These are phyloP conservation scores for Panaeolus papilionaceus DNA, from an alignment of 768 basidiomycete species.

Conservation along the genomic window DNA sequence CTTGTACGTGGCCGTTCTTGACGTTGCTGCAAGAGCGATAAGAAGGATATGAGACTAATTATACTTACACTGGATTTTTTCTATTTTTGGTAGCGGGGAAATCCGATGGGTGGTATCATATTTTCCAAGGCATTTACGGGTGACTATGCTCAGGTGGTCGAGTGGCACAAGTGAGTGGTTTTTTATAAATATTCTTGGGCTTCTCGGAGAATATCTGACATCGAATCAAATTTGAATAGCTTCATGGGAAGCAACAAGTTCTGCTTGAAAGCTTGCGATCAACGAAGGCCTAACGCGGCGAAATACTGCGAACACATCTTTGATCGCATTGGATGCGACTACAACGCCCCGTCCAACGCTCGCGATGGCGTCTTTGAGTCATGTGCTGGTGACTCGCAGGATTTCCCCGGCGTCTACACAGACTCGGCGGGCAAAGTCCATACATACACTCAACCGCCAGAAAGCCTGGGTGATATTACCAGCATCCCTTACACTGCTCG, in stretches of 20 bases:
- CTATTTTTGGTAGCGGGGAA: slow-evolving; percentile 23
- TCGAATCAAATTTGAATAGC: slow-evolving; percentile 39
- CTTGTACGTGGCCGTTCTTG: slow-evolving; percentile 27
- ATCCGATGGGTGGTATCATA: slow-evolving; percentile 75
- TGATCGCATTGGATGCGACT: slow-evolving; percentile 75
- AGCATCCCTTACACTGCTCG: slow-evolving; percentile 48
- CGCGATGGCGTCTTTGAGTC: slow-evolving; percentile 61
- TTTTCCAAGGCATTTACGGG: slow-evolving; percentile 63
- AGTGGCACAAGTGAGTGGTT: slow-evolving; percentile 72
- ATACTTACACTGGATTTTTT: not conserved
- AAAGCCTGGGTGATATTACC: slow-evolving; percentile 47
- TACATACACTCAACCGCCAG: slow-evolving; percentile 54
- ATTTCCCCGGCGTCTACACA: slow-evolving; percentile 58
- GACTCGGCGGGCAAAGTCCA: slow-evolving; percentile 39
- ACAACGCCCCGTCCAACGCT: slow-evolving; percentile 75
- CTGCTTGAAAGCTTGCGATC: slow-evolving; percentile 76
- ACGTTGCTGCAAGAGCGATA: not conserved
- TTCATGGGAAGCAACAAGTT: slow-evolving; percentile 43
- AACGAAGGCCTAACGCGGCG: slow-evolving; percentile 50
- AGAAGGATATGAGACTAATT: not conserved
- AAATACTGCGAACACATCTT: slow-evolving; percentile 72
- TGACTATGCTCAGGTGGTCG: slow-evolving; percentile 59
- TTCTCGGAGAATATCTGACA: slow-evolving; percentile 60
- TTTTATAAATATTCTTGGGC: not conserved
- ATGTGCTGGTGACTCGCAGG: slow-evolving; percentile 70